Percentiles rank a stretch among this genome's conserved stretches.
These are phyloP conservation scores for Chaetomium olivaceum DNA, from an alignment of 2,329 filamentous ascomycete genomes.

Conservation along the genomic window DNA sequence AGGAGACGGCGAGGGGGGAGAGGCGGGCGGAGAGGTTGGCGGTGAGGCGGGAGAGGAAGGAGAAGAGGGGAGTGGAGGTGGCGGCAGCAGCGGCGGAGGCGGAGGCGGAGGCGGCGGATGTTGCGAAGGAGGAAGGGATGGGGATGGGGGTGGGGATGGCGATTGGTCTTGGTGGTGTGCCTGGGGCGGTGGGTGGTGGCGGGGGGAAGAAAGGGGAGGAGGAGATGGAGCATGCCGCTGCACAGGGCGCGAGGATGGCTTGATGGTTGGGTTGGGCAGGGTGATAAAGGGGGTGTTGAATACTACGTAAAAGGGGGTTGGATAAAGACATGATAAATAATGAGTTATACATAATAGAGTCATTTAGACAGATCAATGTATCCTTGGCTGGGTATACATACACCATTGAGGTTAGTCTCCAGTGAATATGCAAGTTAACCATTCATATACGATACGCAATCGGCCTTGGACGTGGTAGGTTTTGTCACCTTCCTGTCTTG, in stretches of 20 bases:
- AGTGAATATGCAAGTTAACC: not conserved
- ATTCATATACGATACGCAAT: not conserved
- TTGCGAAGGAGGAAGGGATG: no score
- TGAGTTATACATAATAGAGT: not conserved
- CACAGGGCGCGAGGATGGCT: conserved; percentile 17
- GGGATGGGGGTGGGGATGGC: no score
- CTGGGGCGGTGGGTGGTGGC: not conserved
- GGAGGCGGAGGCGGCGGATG: no score
- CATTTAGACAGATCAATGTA: not conserved
- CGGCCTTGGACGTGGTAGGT: not conserved
- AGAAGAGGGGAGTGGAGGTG: not conserved
- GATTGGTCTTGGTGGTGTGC: not conserved
- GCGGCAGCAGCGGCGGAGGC: not conserved
- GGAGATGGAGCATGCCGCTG: conserved; percentile 3
- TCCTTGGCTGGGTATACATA: not conserved
- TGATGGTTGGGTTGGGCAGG: not conserved
- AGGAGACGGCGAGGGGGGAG: conserved; percentile 43
- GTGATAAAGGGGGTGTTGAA: no score
- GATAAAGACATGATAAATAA: not conserved
- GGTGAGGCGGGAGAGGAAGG: conserved; percentile 25
- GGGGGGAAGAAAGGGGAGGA: not conserved
- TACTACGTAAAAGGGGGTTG: not conserved
- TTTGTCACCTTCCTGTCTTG: not conserved
- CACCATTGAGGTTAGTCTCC: not conserved
- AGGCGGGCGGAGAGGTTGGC: conserved; percentile 34